Evolutionary conservation across 202 grass and related monocot genomes (phyloP).

Genomic region (Bolboschoenoplectus hybrid): DNA sequence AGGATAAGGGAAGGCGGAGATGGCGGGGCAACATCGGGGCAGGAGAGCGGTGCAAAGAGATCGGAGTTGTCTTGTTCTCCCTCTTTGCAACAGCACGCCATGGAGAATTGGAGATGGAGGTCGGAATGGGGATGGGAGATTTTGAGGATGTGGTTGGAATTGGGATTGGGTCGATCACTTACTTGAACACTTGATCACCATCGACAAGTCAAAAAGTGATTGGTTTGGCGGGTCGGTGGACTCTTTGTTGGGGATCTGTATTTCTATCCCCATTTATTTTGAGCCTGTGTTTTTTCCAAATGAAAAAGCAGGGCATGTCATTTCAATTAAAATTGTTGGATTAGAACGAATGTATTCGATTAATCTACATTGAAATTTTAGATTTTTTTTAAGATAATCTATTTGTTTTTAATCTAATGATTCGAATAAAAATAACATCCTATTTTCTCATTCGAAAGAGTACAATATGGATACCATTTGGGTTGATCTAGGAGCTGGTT

Average conservation of each 20-base stretch:
- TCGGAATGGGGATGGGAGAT: not conserved
- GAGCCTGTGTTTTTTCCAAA: too few species aligned
- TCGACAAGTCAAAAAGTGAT: not conserved
- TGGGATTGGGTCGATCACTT: not conserved
- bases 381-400: too few species aligned
- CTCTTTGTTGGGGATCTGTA: not conserved
- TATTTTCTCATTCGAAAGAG: too few species aligned
- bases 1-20: not conserved
- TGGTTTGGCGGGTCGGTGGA: not conserved
- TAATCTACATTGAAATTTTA: too few species aligned
- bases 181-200: not conserved
- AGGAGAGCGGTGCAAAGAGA: slow-evolving; percentile 17
- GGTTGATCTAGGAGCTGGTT: too few species aligned
- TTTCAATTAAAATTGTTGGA: too few species aligned
- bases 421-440: too few species aligned
- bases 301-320: too few species aligned
- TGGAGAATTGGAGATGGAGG: slow-evolving; percentile 34
- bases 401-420: too few species aligned
- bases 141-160: not conserved
- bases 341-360: too few species aligned
- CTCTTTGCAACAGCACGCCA: slow-evolving; percentile 49
- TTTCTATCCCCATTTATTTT: too few species aligned
- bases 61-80: slow-evolving; percentile 30
- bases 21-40: not conserved
- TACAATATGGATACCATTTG: too few species aligned